Conservation (phyloP, 306 rosid species). For the Mimosa bimucronata region DNA sequence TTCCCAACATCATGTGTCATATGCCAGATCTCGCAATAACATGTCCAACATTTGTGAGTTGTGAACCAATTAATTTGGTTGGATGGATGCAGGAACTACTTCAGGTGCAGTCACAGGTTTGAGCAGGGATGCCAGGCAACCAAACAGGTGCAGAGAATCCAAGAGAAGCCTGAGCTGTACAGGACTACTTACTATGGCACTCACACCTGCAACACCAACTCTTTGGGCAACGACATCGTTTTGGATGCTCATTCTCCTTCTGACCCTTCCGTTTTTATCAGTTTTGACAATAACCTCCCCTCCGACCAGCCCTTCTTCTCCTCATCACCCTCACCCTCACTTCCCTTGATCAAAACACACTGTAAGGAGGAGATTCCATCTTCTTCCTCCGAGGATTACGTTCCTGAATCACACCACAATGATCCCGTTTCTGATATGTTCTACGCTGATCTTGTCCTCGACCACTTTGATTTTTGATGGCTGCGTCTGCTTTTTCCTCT, state of each 20-base stretch:
- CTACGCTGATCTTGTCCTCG: slow-evolving; percentile 14
- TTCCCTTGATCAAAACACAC: slow-evolving; percentile 18
- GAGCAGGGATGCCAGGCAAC: slow-evolving; percentile 75
- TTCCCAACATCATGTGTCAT: background rate
- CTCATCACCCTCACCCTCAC: slow-evolving; percentile 4
- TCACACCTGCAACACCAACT: slow-evolving; percentile 58
- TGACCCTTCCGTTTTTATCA: slow-evolving; percentile 42
- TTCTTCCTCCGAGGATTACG: slow-evolving; percentile 43
- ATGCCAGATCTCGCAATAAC: background rate
- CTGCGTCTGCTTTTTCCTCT: background rate
- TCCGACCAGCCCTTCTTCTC: slow-evolving; percentile 29
- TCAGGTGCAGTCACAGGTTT: slow-evolving; percentile 71
- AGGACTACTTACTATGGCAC: slow-evolving; percentile 58
- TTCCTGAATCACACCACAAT: slow-evolving; percentile 30
- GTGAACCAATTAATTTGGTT: background rate
- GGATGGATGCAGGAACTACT: slow-evolving; percentile 62
- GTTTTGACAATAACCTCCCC: slow-evolving; percentile 52
- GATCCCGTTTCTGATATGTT: slow-evolving; percentile 21
- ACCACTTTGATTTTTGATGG: slow-evolving; percentile 5
- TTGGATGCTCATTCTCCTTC: slow-evolving; percentile 45
- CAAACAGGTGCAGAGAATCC: slow-evolving; percentile 71
- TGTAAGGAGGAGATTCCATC: slow-evolving; percentile 39
- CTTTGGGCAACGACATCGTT: slow-evolving; percentile 51
- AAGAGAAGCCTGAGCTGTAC: slow-evolving; percentile 53
- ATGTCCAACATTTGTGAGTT: background rate